These are phyloP conservation scores for Neurospora sp. DNA, from an alignment of 495 filamentous ascomycete genomes.

Conservation along the genomic window DNA sequence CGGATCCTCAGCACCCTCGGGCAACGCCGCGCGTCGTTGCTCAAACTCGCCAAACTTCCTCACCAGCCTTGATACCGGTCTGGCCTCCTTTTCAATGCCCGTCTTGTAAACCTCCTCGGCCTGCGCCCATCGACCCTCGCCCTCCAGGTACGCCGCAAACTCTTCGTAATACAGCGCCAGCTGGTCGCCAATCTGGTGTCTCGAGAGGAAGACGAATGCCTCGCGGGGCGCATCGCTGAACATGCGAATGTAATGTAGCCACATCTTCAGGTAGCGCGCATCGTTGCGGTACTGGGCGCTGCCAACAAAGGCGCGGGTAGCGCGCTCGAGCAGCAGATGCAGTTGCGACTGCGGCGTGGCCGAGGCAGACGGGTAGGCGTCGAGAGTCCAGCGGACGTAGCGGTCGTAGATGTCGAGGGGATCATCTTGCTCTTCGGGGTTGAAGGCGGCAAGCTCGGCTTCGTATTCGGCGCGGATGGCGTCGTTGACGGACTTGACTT, in stretches of 20 bases:
- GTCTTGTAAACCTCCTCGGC: slow-evolving; percentile 87
- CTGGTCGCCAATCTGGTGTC: slow-evolving; percentile 76
- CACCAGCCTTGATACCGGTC: slow-evolving; percentile 66
- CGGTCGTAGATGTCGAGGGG: slow-evolving; percentile 92
- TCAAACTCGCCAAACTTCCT: slow-evolving; percentile 90
- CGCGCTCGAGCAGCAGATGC: slow-evolving; percentile 80
- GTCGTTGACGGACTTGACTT: slow-evolving; percentile 68
- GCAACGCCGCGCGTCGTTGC: slow-evolving; percentile 54
- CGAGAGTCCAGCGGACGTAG: slow-evolving; percentile 92
- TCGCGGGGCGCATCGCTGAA: slow-evolving; percentile 90
- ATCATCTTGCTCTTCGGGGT: slow-evolving; percentile 67
- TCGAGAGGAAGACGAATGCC: slow-evolving; percentile 80
- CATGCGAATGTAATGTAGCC: slow-evolving; percentile 86
- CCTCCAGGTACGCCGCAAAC: slow-evolving; percentile 86
- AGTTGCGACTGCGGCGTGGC: slow-evolving; percentile 84
- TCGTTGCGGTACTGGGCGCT: slow-evolving; percentile 87
- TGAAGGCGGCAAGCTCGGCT: slow-evolving; percentile 61
- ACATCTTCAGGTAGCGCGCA: slow-evolving; percentile 81
- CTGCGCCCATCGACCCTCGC: slow-evolving; percentile 75
- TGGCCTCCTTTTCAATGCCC: slow-evolving; percentile 78
- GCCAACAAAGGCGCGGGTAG: slow-evolving; percentile 79
- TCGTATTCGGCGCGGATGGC: slow-evolving; percentile 76
- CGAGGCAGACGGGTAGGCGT: slow-evolving; percentile 89
- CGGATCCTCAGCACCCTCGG: slow-evolving; percentile 44
- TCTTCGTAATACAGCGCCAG: slow-evolving; percentile 97